Conservation (phyloP, 23 red algal genomes). For the Chondrus crispus region DNA sequence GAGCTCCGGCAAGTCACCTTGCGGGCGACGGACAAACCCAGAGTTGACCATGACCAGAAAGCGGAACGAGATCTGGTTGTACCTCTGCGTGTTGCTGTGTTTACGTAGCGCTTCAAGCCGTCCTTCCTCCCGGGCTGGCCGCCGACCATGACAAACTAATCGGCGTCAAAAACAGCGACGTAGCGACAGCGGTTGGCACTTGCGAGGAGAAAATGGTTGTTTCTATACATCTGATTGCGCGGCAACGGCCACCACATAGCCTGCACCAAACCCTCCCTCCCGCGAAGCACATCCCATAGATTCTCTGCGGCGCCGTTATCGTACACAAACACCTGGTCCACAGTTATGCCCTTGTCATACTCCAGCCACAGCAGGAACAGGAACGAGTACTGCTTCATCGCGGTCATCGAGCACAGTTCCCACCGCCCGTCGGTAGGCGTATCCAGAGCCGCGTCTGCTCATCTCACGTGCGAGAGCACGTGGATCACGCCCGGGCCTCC, state of each 20-base stretch:
- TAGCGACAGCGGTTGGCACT: slow-evolving; percentile 20
- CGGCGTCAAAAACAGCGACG: slow-evolving; percentile 46
- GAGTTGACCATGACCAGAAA: slow-evolving; percentile 30
- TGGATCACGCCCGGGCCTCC: too few species aligned
- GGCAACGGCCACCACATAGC: slow-evolving; percentile 45
- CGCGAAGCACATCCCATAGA: background rate
- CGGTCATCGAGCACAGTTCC: slow-evolving; percentile 39
- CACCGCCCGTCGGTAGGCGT: too few species aligned
- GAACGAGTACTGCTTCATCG: slow-evolving; percentile 35
- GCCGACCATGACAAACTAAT: slow-evolving; percentile 42
- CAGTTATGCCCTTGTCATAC: slow-evolving; percentile 35
- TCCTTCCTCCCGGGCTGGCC: background rate
- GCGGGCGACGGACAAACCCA: background rate
- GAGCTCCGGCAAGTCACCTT: slow-evolving; percentile 25
- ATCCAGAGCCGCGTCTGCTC: too few species aligned
- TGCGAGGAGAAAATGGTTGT: slow-evolving; percentile 19
- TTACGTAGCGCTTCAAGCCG: background rate
- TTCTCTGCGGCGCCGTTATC: slow-evolving; percentile 8
- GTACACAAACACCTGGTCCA: slow-evolving; percentile 53
- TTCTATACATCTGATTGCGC: slow-evolving; percentile 36
- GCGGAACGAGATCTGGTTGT: slow-evolving; percentile 7
- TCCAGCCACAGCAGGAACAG: slow-evolving; percentile 19
- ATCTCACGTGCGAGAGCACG: too few species aligned
- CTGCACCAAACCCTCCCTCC: background rate
- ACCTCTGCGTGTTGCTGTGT: background rate